Conservation (phyloP, 306 rosid species). For the Chamaecrista fasciculata region DNA sequence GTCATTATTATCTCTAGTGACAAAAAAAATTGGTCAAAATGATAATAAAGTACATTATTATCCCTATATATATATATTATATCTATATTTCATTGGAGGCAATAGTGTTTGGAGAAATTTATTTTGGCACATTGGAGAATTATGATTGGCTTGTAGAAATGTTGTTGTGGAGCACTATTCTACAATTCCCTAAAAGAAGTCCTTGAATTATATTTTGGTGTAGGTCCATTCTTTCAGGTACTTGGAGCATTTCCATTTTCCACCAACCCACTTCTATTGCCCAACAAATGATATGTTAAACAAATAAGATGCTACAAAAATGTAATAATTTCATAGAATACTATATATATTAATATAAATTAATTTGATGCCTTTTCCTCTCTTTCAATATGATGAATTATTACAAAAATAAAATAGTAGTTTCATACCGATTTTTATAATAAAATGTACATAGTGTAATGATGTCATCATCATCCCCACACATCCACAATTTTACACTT, state of each 20-base stretch:
- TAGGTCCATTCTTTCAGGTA: not conserved
- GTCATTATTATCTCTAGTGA: too few species aligned
- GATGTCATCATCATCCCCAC: too few species aligned
- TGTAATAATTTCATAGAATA: not conserved
- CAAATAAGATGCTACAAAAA: not conserved
- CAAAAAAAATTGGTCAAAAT: too few species aligned
- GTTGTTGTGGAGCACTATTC: not conserved
- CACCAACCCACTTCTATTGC: not conserved
- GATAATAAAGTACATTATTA: too few species aligned
- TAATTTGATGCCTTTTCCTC: not conserved
- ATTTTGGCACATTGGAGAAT: too few species aligned
- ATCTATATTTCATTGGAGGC: not conserved
- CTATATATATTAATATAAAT: not conserved
- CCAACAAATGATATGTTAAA: not conserved
- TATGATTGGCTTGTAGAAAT: not conserved
- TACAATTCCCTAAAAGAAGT: not conserved
- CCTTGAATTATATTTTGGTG: not conserved
- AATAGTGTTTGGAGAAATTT: not conserved
- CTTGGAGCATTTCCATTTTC: not conserved
- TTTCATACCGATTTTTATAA: not conserved
- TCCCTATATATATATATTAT: too few species aligned
- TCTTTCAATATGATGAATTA: not conserved
- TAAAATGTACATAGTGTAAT: not conserved
- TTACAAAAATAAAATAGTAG: not conserved
- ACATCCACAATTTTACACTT: too few species aligned